A percentile compares a stretch with the other conserved stretches of the same genome.
Evolutionary conservation across 1,139 yeast species (phyloP).

Genomic region (Taphrina sp.): DNA sequence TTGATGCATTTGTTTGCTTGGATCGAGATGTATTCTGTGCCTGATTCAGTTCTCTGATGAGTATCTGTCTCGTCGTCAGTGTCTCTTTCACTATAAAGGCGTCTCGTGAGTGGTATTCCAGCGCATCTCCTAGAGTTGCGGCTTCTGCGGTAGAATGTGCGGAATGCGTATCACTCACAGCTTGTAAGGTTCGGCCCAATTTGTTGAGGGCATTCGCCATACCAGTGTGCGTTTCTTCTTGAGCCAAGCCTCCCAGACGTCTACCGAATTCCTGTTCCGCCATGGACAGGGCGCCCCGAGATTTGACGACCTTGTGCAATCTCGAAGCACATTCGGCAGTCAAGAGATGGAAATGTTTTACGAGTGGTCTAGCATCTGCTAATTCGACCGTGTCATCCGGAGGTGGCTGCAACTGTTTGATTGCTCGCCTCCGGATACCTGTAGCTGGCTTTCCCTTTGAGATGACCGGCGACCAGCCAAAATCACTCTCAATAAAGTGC

Average conservation of each 20-base stretch:
- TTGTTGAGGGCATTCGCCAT: conserved; percentile 82
- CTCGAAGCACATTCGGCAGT: conserved; percentile 58
- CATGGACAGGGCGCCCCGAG: conserved; percentile 49
- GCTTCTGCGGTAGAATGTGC: conserved; percentile 70
- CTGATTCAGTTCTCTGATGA: conserved; percentile 81
- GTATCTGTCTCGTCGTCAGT: conserved; percentile 81
- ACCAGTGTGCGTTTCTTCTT: conserved; percentile 60
- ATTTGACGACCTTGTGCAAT: conserved; percentile 56
- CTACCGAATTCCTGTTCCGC: conserved; percentile 66
- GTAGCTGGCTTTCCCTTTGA: conserved; percentile 61
- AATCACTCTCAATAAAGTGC: conserved; percentile 83
- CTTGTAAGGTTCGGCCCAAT: conserved; percentile 63
- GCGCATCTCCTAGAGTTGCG: conserved; percentile 75
- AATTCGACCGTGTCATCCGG: conserved; percentile 79
- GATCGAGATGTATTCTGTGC: conserved; percentile 73
- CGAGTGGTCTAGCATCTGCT: conserved; percentile 79
- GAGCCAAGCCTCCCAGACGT: conserved; percentile 53
- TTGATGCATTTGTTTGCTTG: conserved; percentile 71
- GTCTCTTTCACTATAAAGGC: conserved; percentile 89
- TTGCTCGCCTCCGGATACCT: conserved; percentile 80
- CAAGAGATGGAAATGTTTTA: conserved; percentile 69
- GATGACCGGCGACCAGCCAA: conserved; percentile 54
- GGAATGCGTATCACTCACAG: conserved; percentile 74
- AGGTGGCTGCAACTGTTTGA: conserved; percentile 89
- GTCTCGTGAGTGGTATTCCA: conserved; percentile 64